phyloP scores from a whole-genome alignment of 192 early-diverging fungal species.

The Coemansia nantahalensis region DNA sequence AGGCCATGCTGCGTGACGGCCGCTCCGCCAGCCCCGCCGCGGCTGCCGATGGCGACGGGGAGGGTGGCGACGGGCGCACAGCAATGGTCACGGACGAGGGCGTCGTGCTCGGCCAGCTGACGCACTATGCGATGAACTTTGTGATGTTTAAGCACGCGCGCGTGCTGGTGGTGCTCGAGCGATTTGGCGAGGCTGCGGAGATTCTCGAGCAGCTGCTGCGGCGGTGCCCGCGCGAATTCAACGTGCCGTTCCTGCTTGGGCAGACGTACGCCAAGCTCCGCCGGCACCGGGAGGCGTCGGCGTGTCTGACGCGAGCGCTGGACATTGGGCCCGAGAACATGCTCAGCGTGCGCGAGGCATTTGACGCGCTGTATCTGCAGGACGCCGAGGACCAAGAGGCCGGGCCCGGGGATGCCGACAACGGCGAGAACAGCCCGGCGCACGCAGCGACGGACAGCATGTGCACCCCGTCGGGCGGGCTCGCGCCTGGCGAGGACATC shows the following conservation, averaged over 20 bases:
- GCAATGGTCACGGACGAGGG: slow-evolving; percentile 6
- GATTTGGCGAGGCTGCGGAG: slow-evolving; percentile 61
- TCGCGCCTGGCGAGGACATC: slow-evolving; percentile 3
- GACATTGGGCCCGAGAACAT: slow-evolving; percentile 48
- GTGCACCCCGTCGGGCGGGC: slow-evolving; percentile 14
- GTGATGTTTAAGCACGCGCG: slow-evolving; percentile 71
- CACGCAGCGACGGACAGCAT: background rate
- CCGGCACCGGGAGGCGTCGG: slow-evolving; percentile 44
- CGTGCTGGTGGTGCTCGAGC: slow-evolving; percentile 56
- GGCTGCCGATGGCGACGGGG: background rate
- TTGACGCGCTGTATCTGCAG: slow-evolving; percentile 50
- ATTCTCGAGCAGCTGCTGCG: slow-evolving; percentile 62
- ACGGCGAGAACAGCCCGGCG: slow-evolving; percentile 6
- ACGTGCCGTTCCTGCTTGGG: slow-evolving; percentile 51
- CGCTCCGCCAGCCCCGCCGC: background rate
- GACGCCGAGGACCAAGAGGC: slow-evolving; percentile 9
- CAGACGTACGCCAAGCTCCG: slow-evolving; percentile 47
- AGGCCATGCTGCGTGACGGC: slow-evolving; percentile 44
- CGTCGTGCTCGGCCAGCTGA: slow-evolving; percentile 12
- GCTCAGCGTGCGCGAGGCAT: slow-evolving; percentile 48
- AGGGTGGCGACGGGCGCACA: background rate
- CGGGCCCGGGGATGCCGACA: background rate
- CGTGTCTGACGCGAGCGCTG: slow-evolving; percentile 37
- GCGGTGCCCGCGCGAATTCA: slow-evolving; percentile 48
- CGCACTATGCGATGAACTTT: slow-evolving; percentile 50